Evolutionary conservation across 73 alveolate genomes (phyloP), one percentile per base, ranked within the genome.

Genomic region (Paramecium primaurelia): DNA sequence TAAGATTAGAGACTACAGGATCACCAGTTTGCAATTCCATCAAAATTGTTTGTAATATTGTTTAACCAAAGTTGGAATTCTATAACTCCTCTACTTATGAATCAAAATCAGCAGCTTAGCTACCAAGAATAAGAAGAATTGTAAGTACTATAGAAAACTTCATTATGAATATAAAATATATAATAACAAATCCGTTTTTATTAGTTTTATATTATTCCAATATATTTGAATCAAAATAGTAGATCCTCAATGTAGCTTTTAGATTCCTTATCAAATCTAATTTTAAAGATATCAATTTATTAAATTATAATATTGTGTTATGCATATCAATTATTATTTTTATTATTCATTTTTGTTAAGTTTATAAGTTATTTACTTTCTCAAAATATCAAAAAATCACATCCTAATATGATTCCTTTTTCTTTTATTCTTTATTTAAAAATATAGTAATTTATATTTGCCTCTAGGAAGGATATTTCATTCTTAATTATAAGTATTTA

Each of bases 1-100:
- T 45, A 11, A 77, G 71, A 22, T 77, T 77, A 22, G 90, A 36
- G 16, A 77, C 90, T 28, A 77, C 90, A 28, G 90, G 90, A 77
- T 77, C 71, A 6, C 49, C 90, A 14, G 90, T 77, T 77, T 77
- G 49, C 18, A 77, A 42, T 77, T 77, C 90, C 90, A 77, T 77
- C 26, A 28, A 42, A 77, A 77, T 77, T 10, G 90, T 77, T 77
- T 77, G 49, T 36, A 77, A 59, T 18, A 77, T 77, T 38, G 90
- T 77, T 38, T 77, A 77, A 4, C 90, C 90, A 77, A 77, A 77
- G n/a, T 77, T 38, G 18, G 90, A 28, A 54, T 36, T 38, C 90
- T 77, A 2, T 77, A 77, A 45, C 28, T 77, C 38, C 40, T 36
- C 68, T 22, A 77, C 38, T 51, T 38, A 77, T 44, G 9, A 22